Evolutionary conservation across 2,329 filamentous ascomycete species (phyloP), one percentile per base, ranked within the genome.

Genomic region (Hymenoscyphus fraxineus): DNA sequence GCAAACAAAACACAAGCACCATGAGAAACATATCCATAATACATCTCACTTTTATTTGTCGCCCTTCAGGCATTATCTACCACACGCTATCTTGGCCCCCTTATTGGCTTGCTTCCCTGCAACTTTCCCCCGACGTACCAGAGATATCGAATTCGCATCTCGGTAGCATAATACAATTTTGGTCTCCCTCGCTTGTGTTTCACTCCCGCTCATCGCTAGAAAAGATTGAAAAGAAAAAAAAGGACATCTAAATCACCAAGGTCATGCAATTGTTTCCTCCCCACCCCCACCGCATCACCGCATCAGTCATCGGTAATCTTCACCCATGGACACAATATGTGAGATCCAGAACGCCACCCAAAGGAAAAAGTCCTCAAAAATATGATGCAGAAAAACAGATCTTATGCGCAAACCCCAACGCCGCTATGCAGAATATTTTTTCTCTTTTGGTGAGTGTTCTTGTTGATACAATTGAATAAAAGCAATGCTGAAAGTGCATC

Each of bases 401-500:
- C 61, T 63, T 62, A 51, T 31, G 54, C 56, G 61, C 56, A 66
- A 65, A 60, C 65, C 69, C 63, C 61, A 67, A 69, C 69, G 69
- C 69, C 67, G 12, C 41, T 64, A 69, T 68, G 67, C 64, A 67
- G 60, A 67, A 65, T 59, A 54, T 13, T 67, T 63, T 68, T 69
- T 69, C 68, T 64, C 67, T 59, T 69, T 69, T 66, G 58, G 40
- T 68, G 60, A 65, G 59, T 64, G 39, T 60, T 67, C 47, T 67
- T 73, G 70, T 72, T 73, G 68, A 66, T 73, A 73, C 71, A 73
- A 67, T 67, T 66, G 59, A 39, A 60, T 62, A 63, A 62, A 65
- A 64, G 56, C 19, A 54, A 57, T 47, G 60, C n/a, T 62, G 31
- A 63, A 62, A 39, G 22, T 22, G 64, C 61, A 64, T 67, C 51